phyloP scores from a whole-genome alignment of 495 filamentous ascomycete species.

The Tetracladium setigerum region DNA sequence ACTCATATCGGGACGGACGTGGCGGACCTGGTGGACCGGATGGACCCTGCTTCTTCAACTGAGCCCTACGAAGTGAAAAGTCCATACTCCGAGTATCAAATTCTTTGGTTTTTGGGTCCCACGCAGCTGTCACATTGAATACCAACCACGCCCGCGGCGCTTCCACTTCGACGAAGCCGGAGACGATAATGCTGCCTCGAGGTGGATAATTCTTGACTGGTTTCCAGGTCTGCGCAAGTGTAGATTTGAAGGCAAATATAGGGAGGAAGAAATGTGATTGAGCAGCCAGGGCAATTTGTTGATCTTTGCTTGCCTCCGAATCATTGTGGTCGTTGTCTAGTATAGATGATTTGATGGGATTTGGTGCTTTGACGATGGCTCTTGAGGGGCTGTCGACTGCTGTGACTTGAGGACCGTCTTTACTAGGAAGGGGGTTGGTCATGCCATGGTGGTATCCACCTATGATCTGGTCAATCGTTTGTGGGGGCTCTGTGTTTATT shows the following conservation, averaged over 20 bases:
- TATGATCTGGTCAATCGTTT: slow-evolving; percentile 14
- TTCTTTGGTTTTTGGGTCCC: slow-evolving; percentile 41
- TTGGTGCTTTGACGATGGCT: slow-evolving; percentile 19
- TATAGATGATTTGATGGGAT: slow-evolving; percentile 22
- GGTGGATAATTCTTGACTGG: slow-evolving; percentile 38
- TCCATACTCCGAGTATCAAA: slow-evolving; percentile 16
- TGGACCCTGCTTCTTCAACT: slow-evolving; percentile 18
- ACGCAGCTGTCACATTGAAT: slow-evolving; percentile 50
- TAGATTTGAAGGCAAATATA: slow-evolving; percentile 45
- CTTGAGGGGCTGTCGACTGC: slow-evolving; percentile 10
- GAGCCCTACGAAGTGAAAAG: slow-evolving; percentile 8
- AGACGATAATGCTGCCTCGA: slow-evolving; percentile 55
- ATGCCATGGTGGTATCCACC: slow-evolving; percentile 9
- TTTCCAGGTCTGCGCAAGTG: slow-evolving; percentile 38
- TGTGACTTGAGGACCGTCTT: slow-evolving; percentile 2
- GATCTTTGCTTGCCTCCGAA: slow-evolving; percentile 12
- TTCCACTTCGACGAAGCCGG: slow-evolving; percentile 57
- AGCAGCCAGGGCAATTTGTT: slow-evolving; percentile 9
- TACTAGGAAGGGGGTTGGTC: neutral
- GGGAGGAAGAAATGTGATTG: slow-evolving; percentile 18
- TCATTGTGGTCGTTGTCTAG: slow-evolving; percentile 7
- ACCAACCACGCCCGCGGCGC: slow-evolving; percentile 48
- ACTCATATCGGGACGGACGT: too few relatives aligned
- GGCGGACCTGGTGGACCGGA: neutral
- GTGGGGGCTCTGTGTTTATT: slow-evolving; percentile 3